These are phyloP conservation scores for Prillingera fragicola DNA, from an alignment of 1,284 basidiomycete species.

Conservation along the genomic window DNA sequence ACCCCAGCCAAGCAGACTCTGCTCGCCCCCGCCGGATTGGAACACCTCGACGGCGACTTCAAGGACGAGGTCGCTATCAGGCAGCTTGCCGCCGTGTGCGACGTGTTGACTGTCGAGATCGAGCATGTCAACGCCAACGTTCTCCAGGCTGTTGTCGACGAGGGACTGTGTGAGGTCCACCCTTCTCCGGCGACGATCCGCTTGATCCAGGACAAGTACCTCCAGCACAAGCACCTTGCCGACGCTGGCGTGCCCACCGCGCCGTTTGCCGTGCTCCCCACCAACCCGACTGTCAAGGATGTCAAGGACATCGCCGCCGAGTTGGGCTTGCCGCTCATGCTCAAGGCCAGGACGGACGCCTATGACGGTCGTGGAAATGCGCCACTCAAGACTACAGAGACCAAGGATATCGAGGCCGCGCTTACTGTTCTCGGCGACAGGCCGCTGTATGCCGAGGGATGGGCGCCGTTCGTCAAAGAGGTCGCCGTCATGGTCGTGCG, in stretches of 20 bases:
- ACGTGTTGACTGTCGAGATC: conserved; percentile 92
- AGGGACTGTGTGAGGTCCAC: conserved; percentile 63
- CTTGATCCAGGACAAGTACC: conserved; percentile 91
- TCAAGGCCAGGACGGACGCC: conserved; percentile 89
- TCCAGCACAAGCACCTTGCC: conserved; percentile 75
- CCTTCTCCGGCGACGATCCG: conserved; percentile 79
- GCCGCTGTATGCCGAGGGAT: conserved; percentile 85
- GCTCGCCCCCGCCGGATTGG: conserved; percentile 53
- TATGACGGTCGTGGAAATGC: conserved; percentile 97
- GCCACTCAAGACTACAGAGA: conserved; percentile 57
- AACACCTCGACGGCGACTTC: conserved; percentile 87
- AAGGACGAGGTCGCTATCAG: conserved; percentile 73
- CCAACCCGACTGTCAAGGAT: conserved; percentile 50
- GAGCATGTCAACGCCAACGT: conserved; percentile 87
- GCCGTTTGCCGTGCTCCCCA: conserved; percentile 59
- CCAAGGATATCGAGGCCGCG: conserved; percentile 57
- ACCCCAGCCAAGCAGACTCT: conserved; percentile 90
- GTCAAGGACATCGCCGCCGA: conserved; percentile 55
- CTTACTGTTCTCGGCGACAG: conserved; percentile 60
- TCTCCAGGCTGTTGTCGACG: conserved; percentile 61
- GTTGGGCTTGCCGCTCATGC: conserved; percentile 87
- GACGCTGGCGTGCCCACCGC: conserved; percentile 63
- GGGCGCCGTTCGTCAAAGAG: conserved; percentile 84
- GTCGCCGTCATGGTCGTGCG: conserved; percentile 98
- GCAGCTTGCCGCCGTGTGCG: conserved; percentile 72